phyloP scores from a whole-genome alignment of 345 rosid species.

The Psidium friedrichsthalianum region DNA sequence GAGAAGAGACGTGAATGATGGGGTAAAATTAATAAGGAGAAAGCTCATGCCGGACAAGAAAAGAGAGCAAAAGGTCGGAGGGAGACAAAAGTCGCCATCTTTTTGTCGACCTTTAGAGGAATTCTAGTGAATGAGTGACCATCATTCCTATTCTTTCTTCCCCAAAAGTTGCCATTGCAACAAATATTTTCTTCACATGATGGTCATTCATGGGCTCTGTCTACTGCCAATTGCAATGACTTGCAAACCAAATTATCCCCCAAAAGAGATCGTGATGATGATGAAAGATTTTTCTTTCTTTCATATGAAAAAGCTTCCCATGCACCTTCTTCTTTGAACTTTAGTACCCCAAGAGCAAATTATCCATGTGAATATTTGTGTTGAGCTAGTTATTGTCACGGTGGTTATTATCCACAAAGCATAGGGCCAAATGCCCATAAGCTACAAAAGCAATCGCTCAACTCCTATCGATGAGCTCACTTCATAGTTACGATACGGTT shows the following conservation, averaged over 20 bases:
- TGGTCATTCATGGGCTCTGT: background rate
- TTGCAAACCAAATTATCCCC: background rate
- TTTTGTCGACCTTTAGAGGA: background rate
- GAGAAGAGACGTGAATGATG: background rate
- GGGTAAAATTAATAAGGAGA: background rate
- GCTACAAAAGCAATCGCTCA: background rate
- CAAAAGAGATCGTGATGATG: background rate
- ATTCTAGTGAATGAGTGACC: background rate
- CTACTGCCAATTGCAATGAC: background rate
- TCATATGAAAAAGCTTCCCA: background rate
- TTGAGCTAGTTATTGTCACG: background rate
- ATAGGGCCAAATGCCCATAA: background rate
- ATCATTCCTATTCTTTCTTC: background rate
- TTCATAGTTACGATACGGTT: background rate
- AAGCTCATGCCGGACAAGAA: background rate
- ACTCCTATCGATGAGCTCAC: background rate
- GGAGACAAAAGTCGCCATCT: background rate
- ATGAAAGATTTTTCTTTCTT: background rate
- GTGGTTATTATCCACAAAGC: background rate
- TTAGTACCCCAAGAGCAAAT: background rate
- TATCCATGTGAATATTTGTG: background rate
- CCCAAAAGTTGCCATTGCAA: background rate
- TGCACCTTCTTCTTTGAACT: background rate
- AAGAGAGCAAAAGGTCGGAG: background rate
- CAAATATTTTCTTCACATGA: background rate